Conservation (phyloP, 352 stramenopile species). For the Stramenopiles sp. region DNA sequence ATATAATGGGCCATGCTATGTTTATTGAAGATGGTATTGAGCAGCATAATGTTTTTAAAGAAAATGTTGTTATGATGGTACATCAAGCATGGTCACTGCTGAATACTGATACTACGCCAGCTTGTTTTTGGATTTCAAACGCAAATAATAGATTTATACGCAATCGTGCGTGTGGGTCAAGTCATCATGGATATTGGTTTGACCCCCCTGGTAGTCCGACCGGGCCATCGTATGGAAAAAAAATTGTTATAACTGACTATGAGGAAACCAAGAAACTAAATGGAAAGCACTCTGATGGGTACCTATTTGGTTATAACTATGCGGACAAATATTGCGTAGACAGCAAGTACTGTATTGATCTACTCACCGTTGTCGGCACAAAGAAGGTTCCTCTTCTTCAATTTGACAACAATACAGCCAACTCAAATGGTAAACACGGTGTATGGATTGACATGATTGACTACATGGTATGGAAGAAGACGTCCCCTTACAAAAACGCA, state of each 20-base stretch:
- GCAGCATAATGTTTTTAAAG: constrained; percentile 31
- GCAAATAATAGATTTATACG: constrained; percentile 32
- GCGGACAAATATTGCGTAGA: background rate
- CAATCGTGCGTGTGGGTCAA: constrained; percentile 30
- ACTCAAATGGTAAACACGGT: background rate
- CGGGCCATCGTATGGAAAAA: background rate
- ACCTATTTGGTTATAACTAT: too few relatives aligned
- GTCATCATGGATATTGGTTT: constrained; percentile 35
- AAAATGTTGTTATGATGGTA: constrained; percentile 35
- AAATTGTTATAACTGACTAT: background rate
- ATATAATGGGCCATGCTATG: constrained; percentile 32
- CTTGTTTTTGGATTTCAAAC: constrained; percentile 34
- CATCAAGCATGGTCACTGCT: constrained; percentile 18
- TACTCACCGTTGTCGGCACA: background rate
- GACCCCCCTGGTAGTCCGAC: constrained; percentile 14
- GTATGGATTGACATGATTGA: background rate
- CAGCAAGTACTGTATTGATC: background rate
- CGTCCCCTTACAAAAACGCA: background rate
- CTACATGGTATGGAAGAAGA: background rate
- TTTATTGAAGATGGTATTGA: constrained; percentile 43
- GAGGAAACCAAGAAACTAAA: background rate
- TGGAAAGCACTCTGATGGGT: too few relatives aligned
- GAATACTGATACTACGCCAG: constrained; percentile 24
- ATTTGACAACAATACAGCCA: background rate
- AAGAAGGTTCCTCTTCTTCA: background rate